These are phyloP conservation scores for Priceomyces fermenticarens DNA, from an alignment of 805 yeast species.

Conservation along the genomic window DNA sequence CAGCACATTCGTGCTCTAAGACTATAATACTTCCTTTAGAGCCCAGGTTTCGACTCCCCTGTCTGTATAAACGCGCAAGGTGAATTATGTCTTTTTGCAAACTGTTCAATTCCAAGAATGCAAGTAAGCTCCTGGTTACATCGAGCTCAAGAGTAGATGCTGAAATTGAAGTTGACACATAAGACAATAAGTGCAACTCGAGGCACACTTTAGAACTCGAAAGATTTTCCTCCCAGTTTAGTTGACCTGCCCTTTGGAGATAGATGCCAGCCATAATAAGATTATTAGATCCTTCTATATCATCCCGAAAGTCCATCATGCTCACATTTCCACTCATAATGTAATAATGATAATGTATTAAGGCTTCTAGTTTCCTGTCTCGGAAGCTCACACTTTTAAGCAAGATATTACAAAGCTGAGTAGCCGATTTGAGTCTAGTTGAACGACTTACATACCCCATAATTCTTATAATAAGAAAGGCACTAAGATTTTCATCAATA, in stretches of 20 bases:
- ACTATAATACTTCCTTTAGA: no score
- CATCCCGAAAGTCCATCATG: slow-evolving; percentile 7
- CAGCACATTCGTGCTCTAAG: no score
- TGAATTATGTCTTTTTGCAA: slow-evolving; percentile 17
- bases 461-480: slow-evolving; percentile 13
- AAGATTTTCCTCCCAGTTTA: slow-evolving; percentile 18
- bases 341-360: slow-evolving; percentile 18
- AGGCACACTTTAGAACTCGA: slow-evolving; percentile 15
- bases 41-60: slow-evolving; percentile 5
- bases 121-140: slow-evolving; percentile 19
- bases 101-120: slow-evolving; percentile 25
- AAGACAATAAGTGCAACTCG: slow-evolving; percentile 11
- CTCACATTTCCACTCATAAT: slow-evolving; percentile 15
- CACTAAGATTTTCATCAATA: slow-evolving; percentile 12
- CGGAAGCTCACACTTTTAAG: slow-evolving; percentile 11
- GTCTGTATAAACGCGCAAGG: slow-evolving; percentile 20
- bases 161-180: neutral
- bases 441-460: slow-evolving; percentile 19
- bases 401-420: slow-evolving; percentile 14
- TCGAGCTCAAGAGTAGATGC: slow-evolving; percentile 22
- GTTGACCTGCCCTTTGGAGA: slow-evolving; percentile 18
- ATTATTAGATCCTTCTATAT: slow-evolving; percentile 4
- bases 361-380: slow-evolving; percentile 10
- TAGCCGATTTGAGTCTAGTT: slow-evolving; percentile 12
- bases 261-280: slow-evolving; percentile 19